Base-by-base conservation (phyloP, 345 rosid species). In the Eucalyptus paniculata region DNA sequence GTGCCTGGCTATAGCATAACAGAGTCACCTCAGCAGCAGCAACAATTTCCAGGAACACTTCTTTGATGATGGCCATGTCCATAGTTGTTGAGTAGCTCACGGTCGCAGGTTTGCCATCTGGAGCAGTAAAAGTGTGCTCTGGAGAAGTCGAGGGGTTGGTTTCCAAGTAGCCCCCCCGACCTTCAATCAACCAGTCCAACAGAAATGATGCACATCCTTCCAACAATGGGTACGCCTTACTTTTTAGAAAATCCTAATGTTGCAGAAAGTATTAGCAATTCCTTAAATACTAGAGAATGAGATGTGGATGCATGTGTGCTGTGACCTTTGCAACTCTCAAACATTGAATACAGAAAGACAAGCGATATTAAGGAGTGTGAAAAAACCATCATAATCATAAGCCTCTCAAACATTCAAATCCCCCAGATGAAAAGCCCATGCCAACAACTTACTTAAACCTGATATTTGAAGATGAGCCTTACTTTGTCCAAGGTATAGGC, bases 101-200 rank as follows among this genome's bases (percentile, higher is more conserved):
- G 87, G 95, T 95, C 32, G 99, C 99, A 86, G 90, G 95, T 89
- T 92, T 94, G 69, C 99, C 99, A 91, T 95, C 95, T 24, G 99
- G 98, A 89, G 96, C 93, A 50, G 91, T 93, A 77, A 98, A 98
- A 90, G 90, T 91, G 92, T 98, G 99, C 88, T 98, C 99, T 15
- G 99, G 99, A 82, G 99, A 98, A 45, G 99, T 98, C 56, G 99
- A 97, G 81, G 99, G 99, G 90, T 96, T 98, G 86, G 99, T 98
- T 92, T 94, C 97, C 67, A 98, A 94, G 92, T 91, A 97, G 87
- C 96, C 96, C 12, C 94, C 96, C 42, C 87, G 93, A 62, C 97
- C 98, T 93, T 98, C 94, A 88, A 98, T 94, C 93, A 97, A 93
- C 99, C 99, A 98, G 90, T 97, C 99, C 94, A 98, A 91, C 89